These are phyloP conservation scores for Chalara sp. DNA, from an alignment of 2,329 filamentous ascomycete genomes.

Conservation along the genomic window DNA sequence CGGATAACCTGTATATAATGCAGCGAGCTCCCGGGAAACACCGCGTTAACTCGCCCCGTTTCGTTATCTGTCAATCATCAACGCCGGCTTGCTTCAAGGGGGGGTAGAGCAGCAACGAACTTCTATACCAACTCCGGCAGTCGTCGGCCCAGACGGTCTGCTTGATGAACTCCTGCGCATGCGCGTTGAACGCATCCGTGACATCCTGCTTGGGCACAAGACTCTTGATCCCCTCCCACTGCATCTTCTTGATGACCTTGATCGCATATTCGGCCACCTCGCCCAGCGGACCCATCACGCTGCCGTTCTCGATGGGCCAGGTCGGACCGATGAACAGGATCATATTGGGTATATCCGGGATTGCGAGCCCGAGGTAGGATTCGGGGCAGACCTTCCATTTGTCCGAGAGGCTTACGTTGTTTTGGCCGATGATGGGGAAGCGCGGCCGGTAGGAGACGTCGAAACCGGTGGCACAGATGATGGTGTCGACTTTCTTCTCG, in stretches of 20 bases:
- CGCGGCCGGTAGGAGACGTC: conserved; percentile 16
- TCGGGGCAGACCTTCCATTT: conserved; percentile 7
- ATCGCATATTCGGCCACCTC: neutral
- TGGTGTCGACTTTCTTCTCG: conserved; percentile 18
- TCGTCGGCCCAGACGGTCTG: conserved; percentile 39
- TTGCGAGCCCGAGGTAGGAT: conserved; percentile 9
- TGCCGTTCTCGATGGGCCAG: neutral
- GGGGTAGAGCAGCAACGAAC: neutral
- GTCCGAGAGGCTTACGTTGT: conserved; percentile 2
- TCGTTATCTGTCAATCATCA: neutral
- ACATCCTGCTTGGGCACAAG: conserved; percentile 32
- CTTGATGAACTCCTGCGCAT: conserved; percentile 41
- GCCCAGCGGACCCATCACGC: neutral
- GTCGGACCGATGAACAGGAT: conserved; percentile 3
- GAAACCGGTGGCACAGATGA: conserved; percentile 27
- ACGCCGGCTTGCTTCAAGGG: neutral
- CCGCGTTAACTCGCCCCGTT: neutral
- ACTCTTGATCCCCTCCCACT: conserved; percentile 39
- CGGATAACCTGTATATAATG: conserved; percentile 36
- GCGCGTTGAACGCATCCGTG: conserved; percentile 42
- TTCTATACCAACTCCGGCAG: conserved; percentile 13
- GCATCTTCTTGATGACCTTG: conserved; percentile 16
- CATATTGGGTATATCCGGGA: conserved; percentile 4
- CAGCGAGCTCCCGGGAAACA: neutral
- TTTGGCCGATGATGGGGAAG: conserved; percentile 12